Percentiles rank a stretch among this genome's conserved stretches.
Evolutionary conservation across 2,329 filamentous ascomycete species (phyloP).

Genomic region (Colletotrichum gloeosporioides): DNA sequence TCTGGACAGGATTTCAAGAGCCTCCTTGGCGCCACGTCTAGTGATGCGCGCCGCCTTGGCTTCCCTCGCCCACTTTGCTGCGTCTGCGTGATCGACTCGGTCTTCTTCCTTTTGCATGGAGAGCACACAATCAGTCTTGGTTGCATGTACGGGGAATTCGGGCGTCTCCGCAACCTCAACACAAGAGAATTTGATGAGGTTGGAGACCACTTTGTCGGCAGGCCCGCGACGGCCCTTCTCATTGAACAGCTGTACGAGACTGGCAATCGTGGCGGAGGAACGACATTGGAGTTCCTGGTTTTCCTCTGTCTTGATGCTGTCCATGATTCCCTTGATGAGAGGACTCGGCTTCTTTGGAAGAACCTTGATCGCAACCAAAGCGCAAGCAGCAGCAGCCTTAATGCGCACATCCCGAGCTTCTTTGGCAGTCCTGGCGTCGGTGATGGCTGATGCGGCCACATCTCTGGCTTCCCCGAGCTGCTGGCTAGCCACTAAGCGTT

Average conservation of each 20-base stretch:
- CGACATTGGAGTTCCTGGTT: slow-evolving; percentile 87
- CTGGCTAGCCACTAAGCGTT: slow-evolving; percentile 82
- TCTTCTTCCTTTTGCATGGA: slow-evolving; percentile 98
- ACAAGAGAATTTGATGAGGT: slow-evolving; percentile 96
- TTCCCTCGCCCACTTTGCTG: slow-evolving; percentile 87
- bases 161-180: slow-evolving; percentile 98
- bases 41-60: slow-evolving; percentile 89
- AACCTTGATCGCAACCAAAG: slow-evolving; percentile 83
- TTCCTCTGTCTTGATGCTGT: slow-evolving; percentile 95
- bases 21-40: slow-evolving; percentile 90
- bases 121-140: slow-evolving; percentile 80
- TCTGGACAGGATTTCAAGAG: slow-evolving; percentile 83
- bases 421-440: slow-evolving; percentile 81
- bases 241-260: slow-evolving; percentile 86
- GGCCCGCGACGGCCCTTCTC: slow-evolving; percentile 80
- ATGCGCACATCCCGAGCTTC: slow-evolving; percentile 84
- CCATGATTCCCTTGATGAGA: slow-evolving; percentile 97
- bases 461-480: slow-evolving; percentile 79
- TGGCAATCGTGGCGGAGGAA: slow-evolving; percentile 83
- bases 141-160: slow-evolving; percentile 85
- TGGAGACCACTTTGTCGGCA: slow-evolving; percentile 94
- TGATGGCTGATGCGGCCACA: slow-evolving; percentile 73
- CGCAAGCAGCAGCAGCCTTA: slow-evolving; percentile 84
- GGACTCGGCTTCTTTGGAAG: slow-evolving; percentile 93
- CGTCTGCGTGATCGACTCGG: slow-evolving; percentile 88